These are phyloP conservation scores for peach (Prunus persica) DNA, from an alignment of 306 rosid genomes.

Conservation along the genomic window Prunus_persica_NCBIv2 NC_034009.1:33529001-33529500, in stretches of 20 bases:
- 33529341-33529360: constrained; percentile 73
- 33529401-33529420: constrained; percentile 78
- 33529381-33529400: constrained; percentile 92
- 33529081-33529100: constrained; percentile 85
- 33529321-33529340: constrained; percentile 79
- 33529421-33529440: constrained; percentile 87
- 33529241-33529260: constrained; percentile 54
- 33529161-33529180: constrained; percentile 83
- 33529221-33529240: constrained; percentile 77
- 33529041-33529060: constrained; percentile 77
- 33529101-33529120: constrained; percentile 91
- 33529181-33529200: constrained; percentile 61
- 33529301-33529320: constrained; percentile 78
- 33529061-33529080: constrained; percentile 76
- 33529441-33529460: constrained; percentile 82
- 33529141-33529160: constrained; percentile 95
- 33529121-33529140: constrained; percentile 88
- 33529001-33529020: constrained; percentile 73
- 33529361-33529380: constrained; percentile 48
- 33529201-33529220: constrained; percentile 79
- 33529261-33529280: constrained; percentile 52
- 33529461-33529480: constrained; percentile 73
- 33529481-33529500: constrained; percentile 75
- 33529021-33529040: constrained; percentile 75
- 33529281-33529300: constrained; percentile 48